A percentile compares a stretch with the other conserved stretches of the same genome.
These are phyloP conservation scores for Chaetomiaceae sp. DNA, from an alignment of 2,329 filamentous ascomycete species.

Conservation along the genomic window DNA sequence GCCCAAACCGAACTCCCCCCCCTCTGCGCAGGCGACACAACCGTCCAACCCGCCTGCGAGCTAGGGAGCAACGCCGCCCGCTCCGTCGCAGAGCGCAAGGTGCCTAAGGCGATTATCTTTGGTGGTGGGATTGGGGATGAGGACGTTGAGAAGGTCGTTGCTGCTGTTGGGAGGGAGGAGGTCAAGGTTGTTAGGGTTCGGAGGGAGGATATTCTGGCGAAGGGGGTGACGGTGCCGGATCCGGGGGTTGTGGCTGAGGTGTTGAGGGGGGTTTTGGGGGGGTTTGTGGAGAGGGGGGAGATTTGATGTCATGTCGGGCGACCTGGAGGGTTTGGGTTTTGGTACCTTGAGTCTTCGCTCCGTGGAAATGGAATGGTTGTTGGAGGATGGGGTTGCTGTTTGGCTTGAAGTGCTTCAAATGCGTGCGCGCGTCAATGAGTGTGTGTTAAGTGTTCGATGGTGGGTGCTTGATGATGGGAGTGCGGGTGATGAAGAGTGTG, in stretches of 20 bases:
- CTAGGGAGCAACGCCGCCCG: slow-evolving; percentile 24
- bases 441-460: too few species aligned
- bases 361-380: too few species aligned
- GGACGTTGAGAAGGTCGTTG: slow-evolving; percentile 6
- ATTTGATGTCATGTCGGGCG: too few species aligned
- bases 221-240: slow-evolving; percentile 14
- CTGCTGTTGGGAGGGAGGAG: slow-evolving; percentile 10
- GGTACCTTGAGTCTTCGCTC: too few species aligned
- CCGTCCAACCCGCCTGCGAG: slow-evolving; percentile 43
- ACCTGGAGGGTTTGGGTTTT: too few species aligned
- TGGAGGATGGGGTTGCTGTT: too few species aligned
- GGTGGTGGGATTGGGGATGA: slow-evolving; percentile 24
- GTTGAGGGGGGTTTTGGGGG: slow-evolving; percentile 14
- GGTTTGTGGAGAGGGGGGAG: not conserved
- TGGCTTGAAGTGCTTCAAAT: too few species aligned
- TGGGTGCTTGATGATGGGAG: too few species aligned
- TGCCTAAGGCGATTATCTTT: slow-evolving; percentile 24
- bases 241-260: slow-evolving; percentile 15
- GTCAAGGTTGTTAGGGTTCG: slow-evolving; percentile 17
- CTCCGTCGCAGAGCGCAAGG: slow-evolving; percentile 13
- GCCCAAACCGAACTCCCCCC: slow-evolving; percentile 82
- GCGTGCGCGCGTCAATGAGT: too few species aligned
- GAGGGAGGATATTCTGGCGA: slow-evolving; percentile 13
- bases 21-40: slow-evolving; percentile 91
- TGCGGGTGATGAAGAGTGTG: too few species aligned